phyloP scores from a whole-genome alignment of 2,329 filamentous ascomycete species.

The Diplodia sapinea region DNA sequence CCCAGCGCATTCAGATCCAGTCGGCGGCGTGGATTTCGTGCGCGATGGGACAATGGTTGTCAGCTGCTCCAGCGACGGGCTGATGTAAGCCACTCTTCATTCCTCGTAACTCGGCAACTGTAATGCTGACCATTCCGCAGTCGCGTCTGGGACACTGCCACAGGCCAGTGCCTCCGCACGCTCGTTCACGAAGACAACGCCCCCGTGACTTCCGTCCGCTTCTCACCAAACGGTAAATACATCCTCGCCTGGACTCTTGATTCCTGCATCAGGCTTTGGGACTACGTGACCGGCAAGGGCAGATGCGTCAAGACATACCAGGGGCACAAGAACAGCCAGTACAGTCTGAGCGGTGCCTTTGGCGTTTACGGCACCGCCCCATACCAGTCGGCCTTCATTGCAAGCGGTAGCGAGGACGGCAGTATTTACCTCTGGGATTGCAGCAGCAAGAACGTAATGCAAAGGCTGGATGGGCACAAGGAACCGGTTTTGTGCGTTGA shows the following conservation, averaged over 20 bases:
- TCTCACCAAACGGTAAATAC: slow-evolving; percentile 92
- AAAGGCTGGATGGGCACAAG: slow-evolving; percentile 64
- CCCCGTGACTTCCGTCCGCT: slow-evolving; percentile 84
- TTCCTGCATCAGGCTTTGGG: slow-evolving; percentile 88
- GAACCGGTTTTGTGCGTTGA: slow-evolving; percentile 66
- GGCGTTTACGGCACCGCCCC: slow-evolving; percentile 64
- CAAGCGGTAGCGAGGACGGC: slow-evolving; percentile 86
- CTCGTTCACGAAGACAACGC: slow-evolving; percentile 96
- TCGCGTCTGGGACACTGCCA: slow-evolving; percentile 93
- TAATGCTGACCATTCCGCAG: slow-evolving; percentile 45
- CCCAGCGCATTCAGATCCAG: slow-evolving; percentile 93
- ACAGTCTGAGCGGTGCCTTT: slow-evolving; percentile 84
- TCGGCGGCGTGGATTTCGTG: slow-evolving; percentile 91
- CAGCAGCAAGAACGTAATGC: slow-evolving; percentile 79
- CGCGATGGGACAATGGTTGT: slow-evolving; percentile 90
- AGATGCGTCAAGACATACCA: slow-evolving; percentile 97
- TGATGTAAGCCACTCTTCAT: slow-evolving; percentile 32
- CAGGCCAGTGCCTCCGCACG: slow-evolving; percentile 92
- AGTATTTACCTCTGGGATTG: slow-evolving; percentile 90
- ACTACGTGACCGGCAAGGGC: slow-evolving; percentile 88
- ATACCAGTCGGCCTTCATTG: slow-evolving; percentile 66
- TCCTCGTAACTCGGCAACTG: background rate
- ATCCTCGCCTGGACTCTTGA: slow-evolving; percentile 92
- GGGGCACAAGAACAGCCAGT: slow-evolving; percentile 83
- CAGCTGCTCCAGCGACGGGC: slow-evolving; percentile 87